Base-by-base conservation (phyloP, 192 early-diverging fungal species). In the Coemansia sp. region DNA sequence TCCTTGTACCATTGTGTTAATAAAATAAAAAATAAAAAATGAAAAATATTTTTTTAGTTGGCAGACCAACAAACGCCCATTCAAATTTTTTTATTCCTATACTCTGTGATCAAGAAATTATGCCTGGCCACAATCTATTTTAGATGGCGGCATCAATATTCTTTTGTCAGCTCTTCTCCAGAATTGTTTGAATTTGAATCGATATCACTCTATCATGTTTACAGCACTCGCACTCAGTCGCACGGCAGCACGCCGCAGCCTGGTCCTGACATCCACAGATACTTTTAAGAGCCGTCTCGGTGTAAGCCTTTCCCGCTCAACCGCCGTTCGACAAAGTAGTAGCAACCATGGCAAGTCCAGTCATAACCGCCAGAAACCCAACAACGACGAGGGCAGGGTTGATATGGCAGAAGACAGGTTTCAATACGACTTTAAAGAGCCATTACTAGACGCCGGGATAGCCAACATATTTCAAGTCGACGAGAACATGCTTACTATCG, bases 381-480 rank as follows among this genome's bases (percentile, higher is more conserved):
- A 6, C 20, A 15, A 18, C 29, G 39, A 16, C 18, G 58, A 60
- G 33, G 18, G 33, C 57, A 36, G 60, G 20, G 4, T 36, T 22
- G n/a, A 36, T 20, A 36, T 2, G 6, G 36, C 33, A 18, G 60
- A 69, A 20, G 70, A 72, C 27, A 41, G 70, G 11, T 68, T 74
- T 16, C 68, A 79, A 18, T 84, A 84, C 71, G 81, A 84, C 66
- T 79, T 84, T 74, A 84, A 84, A n/a, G 81, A 71, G 64, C 81
- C 81, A 20, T 46, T 61, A 22, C 68, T 84, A 0, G 81, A 84
- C 29, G 76, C 81, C 4, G 81, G 81, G 24, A 68, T 84, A 20
- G 76, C 76, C 68, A 84, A 84, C 49, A 75, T 84, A 3, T 84
- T 76, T 47, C 73, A 71, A 43, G 60, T 61, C 9, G 73, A 78